A percentile compares a stretch with the other conserved stretches of the same genome.
Conservation (phyloP, 2,329 filamentous ascomycete species). For the Graphiopsis chlorocephala region DNA sequence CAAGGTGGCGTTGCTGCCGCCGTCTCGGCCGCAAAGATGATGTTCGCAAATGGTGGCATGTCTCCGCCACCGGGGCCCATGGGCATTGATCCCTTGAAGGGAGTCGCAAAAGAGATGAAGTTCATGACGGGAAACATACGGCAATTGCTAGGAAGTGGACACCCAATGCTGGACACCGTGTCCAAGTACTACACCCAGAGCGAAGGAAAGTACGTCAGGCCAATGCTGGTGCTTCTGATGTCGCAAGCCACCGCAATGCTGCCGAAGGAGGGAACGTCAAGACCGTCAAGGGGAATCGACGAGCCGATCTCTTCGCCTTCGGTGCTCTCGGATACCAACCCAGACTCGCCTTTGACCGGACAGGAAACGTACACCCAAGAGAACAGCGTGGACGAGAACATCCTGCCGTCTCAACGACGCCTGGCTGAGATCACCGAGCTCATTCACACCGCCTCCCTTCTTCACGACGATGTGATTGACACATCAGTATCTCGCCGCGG, state of each 20-base stretch:
- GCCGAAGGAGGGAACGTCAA: slow-evolving; percentile 51
- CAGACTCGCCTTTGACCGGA: slow-evolving; percentile 56
- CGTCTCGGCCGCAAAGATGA: slow-evolving; percentile 64
- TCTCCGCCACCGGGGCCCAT: slow-evolving; percentile 62
- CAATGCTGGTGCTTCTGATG: slow-evolving; percentile 94
- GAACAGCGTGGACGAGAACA: slow-evolving; percentile 46
- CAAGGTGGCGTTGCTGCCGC: slow-evolving; percentile 72
- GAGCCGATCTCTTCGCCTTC: slow-evolving; percentile 57
- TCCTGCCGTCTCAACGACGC: slow-evolving; percentile 88
- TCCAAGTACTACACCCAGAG: slow-evolving; percentile 98
- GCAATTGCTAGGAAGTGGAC: slow-evolving; percentile 87
- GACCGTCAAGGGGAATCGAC: slow-evolving; percentile 47
- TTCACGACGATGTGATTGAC: slow-evolving; percentile 98
- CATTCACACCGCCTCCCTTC: slow-evolving; percentile 92
- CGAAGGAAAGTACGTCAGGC: slow-evolving; percentile 94
- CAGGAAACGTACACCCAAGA: slow-evolving; percentile 40
- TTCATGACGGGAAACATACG: slow-evolving; percentile 91
- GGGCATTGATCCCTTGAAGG: slow-evolving; percentile 80
- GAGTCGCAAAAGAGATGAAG: slow-evolving; percentile 95
- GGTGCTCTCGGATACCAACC: slow-evolving; percentile 79
- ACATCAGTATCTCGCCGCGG: slow-evolving; percentile 82
- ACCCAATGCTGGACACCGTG: slow-evolving; percentile 89
- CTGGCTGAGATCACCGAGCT: slow-evolving; percentile 96
- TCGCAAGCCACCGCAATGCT: slow-evolving; percentile 85
- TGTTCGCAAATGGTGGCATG: slow-evolving; percentile 64